These are phyloP conservation scores for Trypanosoma melophagium DNA, from an alignment of 208 protist species.

Conservation along the genomic window DNA sequence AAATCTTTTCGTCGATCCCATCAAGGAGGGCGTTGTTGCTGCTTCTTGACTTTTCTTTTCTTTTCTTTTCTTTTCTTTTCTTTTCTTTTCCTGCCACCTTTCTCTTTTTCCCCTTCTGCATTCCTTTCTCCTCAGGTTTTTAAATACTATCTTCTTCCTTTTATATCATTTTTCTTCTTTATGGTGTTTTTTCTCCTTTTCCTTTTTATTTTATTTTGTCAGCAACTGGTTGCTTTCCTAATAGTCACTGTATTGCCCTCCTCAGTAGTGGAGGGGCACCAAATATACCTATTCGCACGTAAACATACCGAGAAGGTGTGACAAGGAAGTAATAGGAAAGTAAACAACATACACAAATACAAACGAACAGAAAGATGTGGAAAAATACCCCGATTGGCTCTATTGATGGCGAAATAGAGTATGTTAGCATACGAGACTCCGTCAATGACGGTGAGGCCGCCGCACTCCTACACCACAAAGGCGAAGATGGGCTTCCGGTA, in stretches of 20 bases:
- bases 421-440: slow-evolving; percentile 13
- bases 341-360: neutral
- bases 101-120: neutral
- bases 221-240: neutral
- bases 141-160: neutral
- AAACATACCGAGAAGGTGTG: neutral
- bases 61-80: neutral
- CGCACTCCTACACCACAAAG: slow-evolving; percentile 9
- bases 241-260: neutral
- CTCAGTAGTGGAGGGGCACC: neutral
- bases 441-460: slow-evolving; percentile 18
- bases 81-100: neutral
- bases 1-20: too few species aligned
- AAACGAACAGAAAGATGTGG: slow-evolving; percentile 3
- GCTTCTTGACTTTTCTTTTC: too few species aligned
- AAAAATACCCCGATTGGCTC: neutral
- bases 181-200: neutral
- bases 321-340: neutral
- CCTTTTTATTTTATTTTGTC: slow-evolving; percentile 4
- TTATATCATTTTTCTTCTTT: neutral
- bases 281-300: neutral
- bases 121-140: too few species aligned
- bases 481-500: slow-evolving; percentile 1
- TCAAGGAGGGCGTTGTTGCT: too few species aligned
- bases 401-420: slow-evolving; percentile 21